Conservation (phyloP, 2,329 filamentous ascomycete species). For the Clathrospora elynae region DNA sequence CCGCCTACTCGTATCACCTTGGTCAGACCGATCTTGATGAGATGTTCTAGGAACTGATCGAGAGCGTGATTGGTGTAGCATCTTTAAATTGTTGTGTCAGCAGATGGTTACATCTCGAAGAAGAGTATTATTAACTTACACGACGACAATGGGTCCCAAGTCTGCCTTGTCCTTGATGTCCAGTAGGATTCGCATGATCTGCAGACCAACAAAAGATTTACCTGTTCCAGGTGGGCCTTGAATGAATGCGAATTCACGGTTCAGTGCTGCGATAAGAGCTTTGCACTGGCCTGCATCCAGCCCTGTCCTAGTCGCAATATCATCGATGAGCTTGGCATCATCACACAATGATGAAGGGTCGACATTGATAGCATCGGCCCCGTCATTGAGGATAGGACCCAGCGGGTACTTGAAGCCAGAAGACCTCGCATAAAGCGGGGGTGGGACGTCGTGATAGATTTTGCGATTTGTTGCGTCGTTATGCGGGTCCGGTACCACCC, state of each 20-base stretch:
- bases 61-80: slow-evolving; percentile 49
- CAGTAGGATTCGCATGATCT: slow-evolving; percentile 63
- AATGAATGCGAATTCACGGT: slow-evolving; percentile 62
- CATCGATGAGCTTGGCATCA: slow-evolving; percentile 14
- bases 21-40: slow-evolving; percentile 55
- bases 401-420: slow-evolving; percentile 28
- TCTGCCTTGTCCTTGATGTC: slow-evolving; percentile 43
- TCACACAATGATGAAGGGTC: slow-evolving; percentile 16
- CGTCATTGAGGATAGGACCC: slow-evolving; percentile 15
- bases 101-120: slow-evolving; percentile 1
- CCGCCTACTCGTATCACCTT: slow-evolving; percentile 67
- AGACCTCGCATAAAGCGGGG: slow-evolving; percentile 30
- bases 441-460: slow-evolving; percentile 22
- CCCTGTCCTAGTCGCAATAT: slow-evolving; percentile 13
- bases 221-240: slow-evolving; percentile 75
- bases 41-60: slow-evolving; percentile 63
- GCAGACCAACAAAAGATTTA: slow-evolving; percentile 66
- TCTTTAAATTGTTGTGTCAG: not conserved
- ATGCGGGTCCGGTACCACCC: slow-evolving; percentile 26
- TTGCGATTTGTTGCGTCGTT: not conserved
- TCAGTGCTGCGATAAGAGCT: slow-evolving; percentile 61
- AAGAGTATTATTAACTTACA: slow-evolving; percentile 21
- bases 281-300: slow-evolving; percentile 59
- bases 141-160: slow-evolving; percentile 54
- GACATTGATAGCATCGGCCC: slow-evolving; percentile 5